phyloP scores from a whole-genome alignment of 768 basidiomycete genomes.

The Naganishia randhawae region DNA sequence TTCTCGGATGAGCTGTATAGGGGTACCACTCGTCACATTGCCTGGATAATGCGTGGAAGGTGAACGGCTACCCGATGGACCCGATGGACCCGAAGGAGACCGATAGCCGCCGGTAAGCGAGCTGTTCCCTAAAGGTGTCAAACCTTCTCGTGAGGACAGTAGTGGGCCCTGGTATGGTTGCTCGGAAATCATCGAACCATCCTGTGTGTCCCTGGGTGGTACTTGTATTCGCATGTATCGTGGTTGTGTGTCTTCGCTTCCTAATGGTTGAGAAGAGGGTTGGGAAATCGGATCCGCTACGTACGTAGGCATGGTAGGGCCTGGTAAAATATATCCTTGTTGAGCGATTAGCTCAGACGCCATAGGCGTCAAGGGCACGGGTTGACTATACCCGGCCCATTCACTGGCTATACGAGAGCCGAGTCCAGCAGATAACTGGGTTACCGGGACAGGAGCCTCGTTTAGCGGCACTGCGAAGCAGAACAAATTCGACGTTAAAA shows the following conservation, averaged over 20 bases:
- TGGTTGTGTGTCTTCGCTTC: not conserved
- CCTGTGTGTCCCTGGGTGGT: not conserved
- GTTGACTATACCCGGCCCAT: not conserved
- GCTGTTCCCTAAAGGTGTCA: not conserved
- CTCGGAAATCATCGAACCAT: not conserved
- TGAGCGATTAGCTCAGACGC: not conserved
- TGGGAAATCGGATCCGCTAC: not conserved
- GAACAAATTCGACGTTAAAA: not conserved
- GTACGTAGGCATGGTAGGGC: not conserved
- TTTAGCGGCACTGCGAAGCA: not conserved
- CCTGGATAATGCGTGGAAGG: not conserved
- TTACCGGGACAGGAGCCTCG: not conserved
- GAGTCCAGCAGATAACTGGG: not conserved
- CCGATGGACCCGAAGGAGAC: not conserved
- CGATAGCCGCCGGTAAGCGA: not conserved
- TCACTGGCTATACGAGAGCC: constrained; percentile 6
- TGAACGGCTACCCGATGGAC: too few species aligned
- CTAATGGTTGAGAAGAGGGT: not conserved
- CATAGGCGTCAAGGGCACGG: not conserved
- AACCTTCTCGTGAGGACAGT: not conserved
- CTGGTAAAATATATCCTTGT: not conserved
- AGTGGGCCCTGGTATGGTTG: not conserved
- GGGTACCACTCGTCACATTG: too few species aligned
- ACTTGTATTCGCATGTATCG: not conserved
- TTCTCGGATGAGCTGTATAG: not conserved